A percentile compares a stretch with the other conserved stretches of the same genome.
Evolutionary conservation across 768 basidiomycete species (phyloP).

Genomic region (Boletus vermiculosoides): DNA sequence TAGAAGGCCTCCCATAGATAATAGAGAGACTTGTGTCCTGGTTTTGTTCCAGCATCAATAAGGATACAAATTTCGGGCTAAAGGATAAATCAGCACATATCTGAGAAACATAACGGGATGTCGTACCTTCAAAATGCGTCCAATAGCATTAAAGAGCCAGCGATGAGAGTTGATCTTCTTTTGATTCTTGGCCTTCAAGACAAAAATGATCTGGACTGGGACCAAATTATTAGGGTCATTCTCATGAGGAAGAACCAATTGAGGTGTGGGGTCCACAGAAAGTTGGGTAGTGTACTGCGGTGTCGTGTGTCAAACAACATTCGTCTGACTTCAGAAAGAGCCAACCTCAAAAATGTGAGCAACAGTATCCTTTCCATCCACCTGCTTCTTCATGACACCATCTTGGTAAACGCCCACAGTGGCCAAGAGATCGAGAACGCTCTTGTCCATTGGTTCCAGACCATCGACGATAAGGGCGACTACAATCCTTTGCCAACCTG

Average conservation of each 20-base stretch:
- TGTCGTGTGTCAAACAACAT: constrained; percentile 3
- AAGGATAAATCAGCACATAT: constrained; percentile 3
- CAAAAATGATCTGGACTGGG: constrained; percentile 88
- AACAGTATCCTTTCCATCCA: constrained; percentile 84
- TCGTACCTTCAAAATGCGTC: constrained; percentile 66
- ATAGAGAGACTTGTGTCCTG: constrained; percentile 93
- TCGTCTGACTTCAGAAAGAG: constrained; percentile 1
- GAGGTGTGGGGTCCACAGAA: constrained; percentile 87
- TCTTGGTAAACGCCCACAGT: constrained; percentile 94
- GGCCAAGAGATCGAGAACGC: constrained; percentile 82
- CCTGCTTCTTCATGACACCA: constrained; percentile 91
- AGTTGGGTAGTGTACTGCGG: constrained; percentile 92
- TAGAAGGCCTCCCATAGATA: constrained; percentile 94
- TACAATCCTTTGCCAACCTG: constrained; percentile 88
- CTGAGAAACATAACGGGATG: constrained; percentile 13
- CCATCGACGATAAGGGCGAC: constrained; percentile 93
- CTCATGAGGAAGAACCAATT: constrained; percentile 85
- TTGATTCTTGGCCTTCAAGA: constrained; percentile 91
- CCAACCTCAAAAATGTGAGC: constrained; percentile 93
- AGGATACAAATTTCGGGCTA: constrained; percentile 91
- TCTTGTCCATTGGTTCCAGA: constrained; percentile 94
- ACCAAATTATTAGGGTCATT: constrained; percentile 92
- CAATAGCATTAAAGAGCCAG: constrained; percentile 95
- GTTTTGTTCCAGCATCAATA: constrained; percentile 95
- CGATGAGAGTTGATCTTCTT: constrained; percentile 97